Percentiles rank a stretch among this genome's conserved stretches.
Conservation (phyloP, 2,329 filamentous ascomycete genomes). For the Cercospora sp. region DNA sequence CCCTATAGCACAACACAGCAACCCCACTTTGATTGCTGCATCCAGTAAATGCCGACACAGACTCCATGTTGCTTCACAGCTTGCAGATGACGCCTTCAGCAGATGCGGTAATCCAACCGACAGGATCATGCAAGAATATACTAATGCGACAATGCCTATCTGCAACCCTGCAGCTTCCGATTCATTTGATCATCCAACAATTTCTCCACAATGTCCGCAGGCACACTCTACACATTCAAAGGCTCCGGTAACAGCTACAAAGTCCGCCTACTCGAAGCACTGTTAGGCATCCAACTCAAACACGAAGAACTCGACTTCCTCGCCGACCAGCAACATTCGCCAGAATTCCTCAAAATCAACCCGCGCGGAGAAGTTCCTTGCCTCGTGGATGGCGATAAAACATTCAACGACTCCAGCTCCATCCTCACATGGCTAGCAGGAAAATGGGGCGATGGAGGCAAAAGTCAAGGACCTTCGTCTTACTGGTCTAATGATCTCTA, state of each 20-base stretch:
- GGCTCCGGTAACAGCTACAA: conserved; percentile 25
- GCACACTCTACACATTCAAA: conserved; percentile 1
- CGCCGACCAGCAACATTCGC: conserved; percentile 19
- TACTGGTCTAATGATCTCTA: neutral
- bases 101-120: neutral
- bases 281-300: conserved; percentile 18
- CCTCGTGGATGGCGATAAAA: neutral
- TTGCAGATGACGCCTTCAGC: neutral
- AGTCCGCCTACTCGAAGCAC: conserved; percentile 15
- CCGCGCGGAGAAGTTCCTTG: neutral
- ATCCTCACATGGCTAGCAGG: neutral
- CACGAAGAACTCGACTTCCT: conserved; percentile 18
- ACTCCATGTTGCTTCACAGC: neutral
- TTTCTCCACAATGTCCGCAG: neutral
- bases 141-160: neutral
- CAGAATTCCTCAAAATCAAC: conserved; percentile 17
- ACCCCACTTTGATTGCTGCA: neutral
- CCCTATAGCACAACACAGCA: neutral
- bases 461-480: neutral
- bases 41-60: neutral
- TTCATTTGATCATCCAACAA: neutral
- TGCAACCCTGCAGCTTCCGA: neutral
- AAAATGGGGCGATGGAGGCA: neutral
- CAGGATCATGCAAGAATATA: neutral
- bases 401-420: neutral